These are phyloP conservation scores for Coemansia sp. DNA, from an alignment of 371 early-diverging fungal species.

Conservation along the genomic window DNA sequence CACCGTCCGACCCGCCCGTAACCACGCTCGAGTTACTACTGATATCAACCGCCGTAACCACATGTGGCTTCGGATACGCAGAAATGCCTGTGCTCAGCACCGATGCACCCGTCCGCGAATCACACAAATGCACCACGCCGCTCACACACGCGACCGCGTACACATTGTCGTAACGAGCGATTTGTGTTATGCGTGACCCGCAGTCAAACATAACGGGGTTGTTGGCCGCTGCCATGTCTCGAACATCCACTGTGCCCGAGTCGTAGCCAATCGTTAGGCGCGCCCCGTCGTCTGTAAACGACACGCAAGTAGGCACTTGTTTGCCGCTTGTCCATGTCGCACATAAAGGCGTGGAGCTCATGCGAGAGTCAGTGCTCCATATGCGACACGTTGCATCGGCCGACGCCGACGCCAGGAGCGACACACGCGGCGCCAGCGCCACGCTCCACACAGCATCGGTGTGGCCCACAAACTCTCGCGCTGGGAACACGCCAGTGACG, in stretches of 20 bases:
- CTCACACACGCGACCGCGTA: slow-evolving; percentile 18
- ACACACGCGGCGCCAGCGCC: slow-evolving; percentile 15
- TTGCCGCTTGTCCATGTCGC: background rate
- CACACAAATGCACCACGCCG: slow-evolving; percentile 26
- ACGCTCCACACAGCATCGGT: slow-evolving; percentile 46
- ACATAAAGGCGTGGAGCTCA: background rate
- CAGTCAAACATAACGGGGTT: background rate
- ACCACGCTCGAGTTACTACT: background rate
- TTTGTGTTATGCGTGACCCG: background rate
- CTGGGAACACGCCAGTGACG: slow-evolving; percentile 16
- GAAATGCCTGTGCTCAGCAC: background rate
- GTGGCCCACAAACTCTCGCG: slow-evolving; percentile 22
- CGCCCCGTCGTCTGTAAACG: slow-evolving; percentile 11
- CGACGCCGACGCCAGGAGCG: slow-evolving; percentile 37
- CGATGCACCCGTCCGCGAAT: slow-evolving; percentile 16
- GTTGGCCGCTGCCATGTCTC: slow-evolving; percentile 8
- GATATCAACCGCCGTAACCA: slow-evolving; percentile 16
- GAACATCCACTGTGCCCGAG: slow-evolving; percentile 14
- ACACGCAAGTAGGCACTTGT: slow-evolving; percentile 6
- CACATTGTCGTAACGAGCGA: background rate
- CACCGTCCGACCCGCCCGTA: slow-evolving; percentile 37
- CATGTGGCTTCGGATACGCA: slow-evolving; percentile 1
- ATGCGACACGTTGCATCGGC: slow-evolving; percentile 34
- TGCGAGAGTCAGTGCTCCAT: slow-evolving; percentile 17
- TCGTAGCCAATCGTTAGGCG: slow-evolving; percentile 22